Evolutionary conservation across 1,284 basidiomycete species (phyloP), one percentile per base, ranked within the genome.

Genomic region (Paramarasmius palmivorus): DNA sequence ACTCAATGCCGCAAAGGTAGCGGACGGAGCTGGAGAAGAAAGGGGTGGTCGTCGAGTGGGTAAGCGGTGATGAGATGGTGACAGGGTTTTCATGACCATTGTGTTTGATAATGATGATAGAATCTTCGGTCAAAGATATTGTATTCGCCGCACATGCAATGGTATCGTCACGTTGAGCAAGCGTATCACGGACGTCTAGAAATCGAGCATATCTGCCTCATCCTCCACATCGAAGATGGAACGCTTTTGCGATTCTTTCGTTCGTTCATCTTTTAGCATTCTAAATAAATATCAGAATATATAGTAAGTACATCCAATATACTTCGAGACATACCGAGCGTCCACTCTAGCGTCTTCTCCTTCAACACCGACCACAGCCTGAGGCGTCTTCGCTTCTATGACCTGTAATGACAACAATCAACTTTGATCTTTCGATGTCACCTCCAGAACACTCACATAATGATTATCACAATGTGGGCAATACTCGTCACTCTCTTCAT

Each of bases 401-500:
- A 98, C 90, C 95, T 97, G 63, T 20, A 17, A 26, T 20, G 23
- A 20, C 15, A 20, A 20, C 17, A 25, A 34, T 8, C 10, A n/a
- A 40, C 39, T 5, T n/a, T 34, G 9, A n/a, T 35, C 14, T 15
- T 8, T 20, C 23, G 3, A 23, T 25, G 32, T 23, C 37, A 34
- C n/a, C 20, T 40, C 23, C 17, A 2, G 0, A 25, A 42, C 22
- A 78, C 90, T 64, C 69, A 96, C 95, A 70, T 95, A 98, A 68
- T 95, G 93, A 68, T 99, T 98, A 70, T 97, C 95, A 68, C 96
- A 98, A 72, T 98, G 90, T 0, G 97, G 96, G 68, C 97, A 99
- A 70, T 88, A 98, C 73, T 99, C 96, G 68, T 99, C 96, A 60
- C 92, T 92, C 68, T 97, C 94, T 65, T 99, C 97, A 66, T 93